Conservation (phyloP, 2,329 filamentous ascomycete species). For the Aphanocladium album region DNA sequence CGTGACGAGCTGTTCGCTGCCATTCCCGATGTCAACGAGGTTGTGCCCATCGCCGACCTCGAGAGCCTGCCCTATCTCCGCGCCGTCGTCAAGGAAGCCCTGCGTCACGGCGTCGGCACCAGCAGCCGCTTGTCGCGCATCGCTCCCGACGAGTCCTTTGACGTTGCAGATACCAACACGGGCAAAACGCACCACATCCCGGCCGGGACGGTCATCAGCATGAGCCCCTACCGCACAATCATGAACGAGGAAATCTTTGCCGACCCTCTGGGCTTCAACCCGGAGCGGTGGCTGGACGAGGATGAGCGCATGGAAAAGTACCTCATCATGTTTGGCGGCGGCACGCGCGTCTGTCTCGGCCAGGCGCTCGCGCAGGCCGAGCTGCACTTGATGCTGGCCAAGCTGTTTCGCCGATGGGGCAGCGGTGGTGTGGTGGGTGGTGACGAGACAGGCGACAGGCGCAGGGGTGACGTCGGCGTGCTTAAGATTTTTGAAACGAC, state of each 20-base stretch:
- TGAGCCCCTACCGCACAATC: slow-evolving; percentile 33
- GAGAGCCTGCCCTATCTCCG: slow-evolving; percentile 39
- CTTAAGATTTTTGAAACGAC: slow-evolving; percentile 32
- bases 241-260: slow-evolving; percentile 29
- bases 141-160: slow-evolving; percentile 33
- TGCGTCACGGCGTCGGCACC: slow-evolving; percentile 44
- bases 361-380: slow-evolving; percentile 35
- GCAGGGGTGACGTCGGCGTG: slow-evolving; percentile 29
- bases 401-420: slow-evolving; percentile 34
- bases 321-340: slow-evolving; percentile 30
- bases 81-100: slow-evolving; percentile 47
- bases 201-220: slow-evolving; percentile 30
- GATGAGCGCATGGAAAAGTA: slow-evolving; percentile 29
- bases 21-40: slow-evolving; percentile 26
- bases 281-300: slow-evolving; percentile 32
- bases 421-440: slow-evolving; percentile 27
- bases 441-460: slow-evolving; percentile 26
- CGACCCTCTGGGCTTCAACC: slow-evolving; percentile 28
- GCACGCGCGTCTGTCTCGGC: slow-evolving; percentile 32
- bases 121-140: slow-evolving; percentile 44
- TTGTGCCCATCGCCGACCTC: slow-evolving; percentile 24
- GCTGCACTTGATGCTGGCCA: slow-evolving; percentile 32
- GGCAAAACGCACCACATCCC: slow-evolving; percentile 27
- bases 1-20: slow-evolving; percentile 32
- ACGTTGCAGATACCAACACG: slow-evolving; percentile 24